Evolutionary conservation across 2,329 filamentous ascomycete genomes (phyloP).

Genomic region (Botrytis pseudocinerea): DNA sequence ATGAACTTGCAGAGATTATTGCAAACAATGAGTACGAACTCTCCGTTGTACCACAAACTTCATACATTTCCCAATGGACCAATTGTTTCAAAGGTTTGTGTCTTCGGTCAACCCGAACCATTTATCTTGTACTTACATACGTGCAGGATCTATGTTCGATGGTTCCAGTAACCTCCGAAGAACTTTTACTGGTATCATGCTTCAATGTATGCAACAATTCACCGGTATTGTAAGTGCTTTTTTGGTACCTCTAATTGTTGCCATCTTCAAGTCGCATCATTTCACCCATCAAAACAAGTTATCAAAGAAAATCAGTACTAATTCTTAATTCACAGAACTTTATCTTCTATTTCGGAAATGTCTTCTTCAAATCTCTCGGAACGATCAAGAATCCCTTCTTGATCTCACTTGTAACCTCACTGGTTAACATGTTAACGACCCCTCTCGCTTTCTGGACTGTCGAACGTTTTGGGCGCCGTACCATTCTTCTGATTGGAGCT

Average conservation of each 20-base stretch:
- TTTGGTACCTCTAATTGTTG: neutral
- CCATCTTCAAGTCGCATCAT: neutral
- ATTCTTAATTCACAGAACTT: constrained; percentile 58
- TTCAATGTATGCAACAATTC: constrained; percentile 80
- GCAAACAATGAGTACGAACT: constrained; percentile 89
- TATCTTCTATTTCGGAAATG: constrained; percentile 84
- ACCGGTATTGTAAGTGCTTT: constrained; percentile 56
- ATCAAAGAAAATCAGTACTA: neutral
- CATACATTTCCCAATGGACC: constrained; percentile 69
- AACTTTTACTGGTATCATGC: constrained; percentile 68
- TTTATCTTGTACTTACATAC: constrained; percentile 72
- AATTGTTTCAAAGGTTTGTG: constrained; percentile 66
- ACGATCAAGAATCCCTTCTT: constrained; percentile 78
- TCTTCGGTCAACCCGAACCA: constrained; percentile 60
- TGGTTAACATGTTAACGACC: constrained; percentile 84
- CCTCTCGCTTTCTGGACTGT: constrained; percentile 88
- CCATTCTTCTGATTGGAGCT: constrained; percentile 76
- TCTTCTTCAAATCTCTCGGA: constrained; percentile 78
- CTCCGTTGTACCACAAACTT: constrained; percentile 61
- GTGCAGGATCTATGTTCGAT: constrained; percentile 18
- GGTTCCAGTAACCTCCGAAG: constrained; percentile 59
- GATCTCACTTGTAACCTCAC: constrained; percentile 80
- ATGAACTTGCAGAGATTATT: constrained; percentile 80
- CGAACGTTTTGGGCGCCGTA: constrained; percentile 78
- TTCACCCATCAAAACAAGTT: neutral